Evolutionary conservation across 2,329 filamentous ascomycete genomes (phyloP).

Genomic region (Calonectria honghensis): DNA sequence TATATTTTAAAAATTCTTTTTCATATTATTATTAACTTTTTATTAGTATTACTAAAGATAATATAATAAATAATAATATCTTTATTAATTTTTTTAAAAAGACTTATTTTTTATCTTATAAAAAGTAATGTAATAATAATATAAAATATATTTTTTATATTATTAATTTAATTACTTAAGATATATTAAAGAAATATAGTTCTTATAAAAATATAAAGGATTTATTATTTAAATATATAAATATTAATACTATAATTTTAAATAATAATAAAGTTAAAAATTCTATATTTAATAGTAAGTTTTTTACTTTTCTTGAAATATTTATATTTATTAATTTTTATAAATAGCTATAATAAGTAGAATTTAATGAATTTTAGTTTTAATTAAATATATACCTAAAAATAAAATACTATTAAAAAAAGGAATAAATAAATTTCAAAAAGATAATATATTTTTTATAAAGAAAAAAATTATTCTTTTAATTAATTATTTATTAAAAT

Average conservation of each 20-base stretch:
- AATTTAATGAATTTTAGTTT: neutral
- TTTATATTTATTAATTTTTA: too few species aligned
- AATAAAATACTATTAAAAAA: neutral
- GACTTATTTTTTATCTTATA: neutral
- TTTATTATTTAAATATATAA: conserved; percentile 1
- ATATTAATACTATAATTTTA: neutral
- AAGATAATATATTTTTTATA: neutral
- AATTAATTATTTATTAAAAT: neutral
- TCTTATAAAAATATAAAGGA: neutral
- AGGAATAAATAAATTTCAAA: neutral
- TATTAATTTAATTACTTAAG: neutral
- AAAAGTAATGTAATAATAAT: neutral
- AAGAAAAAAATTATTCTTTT: neutral
- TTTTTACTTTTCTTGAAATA: too few species aligned
- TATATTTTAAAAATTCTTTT: neutral
- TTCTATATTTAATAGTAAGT: neutral
- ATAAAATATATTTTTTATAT: neutral
- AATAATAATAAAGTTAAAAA: neutral
- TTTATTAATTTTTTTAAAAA: too few species aligned
- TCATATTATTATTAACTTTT: too few species aligned
- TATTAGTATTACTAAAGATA: too few species aligned
- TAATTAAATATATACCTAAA: neutral
- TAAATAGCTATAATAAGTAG: too few species aligned
- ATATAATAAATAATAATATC: too few species aligned
- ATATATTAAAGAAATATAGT: conserved; percentile 3